phyloP scores from a whole-genome alignment of 1,284 basidiomycete species.

The Pseudozyma sp. region DNA sequence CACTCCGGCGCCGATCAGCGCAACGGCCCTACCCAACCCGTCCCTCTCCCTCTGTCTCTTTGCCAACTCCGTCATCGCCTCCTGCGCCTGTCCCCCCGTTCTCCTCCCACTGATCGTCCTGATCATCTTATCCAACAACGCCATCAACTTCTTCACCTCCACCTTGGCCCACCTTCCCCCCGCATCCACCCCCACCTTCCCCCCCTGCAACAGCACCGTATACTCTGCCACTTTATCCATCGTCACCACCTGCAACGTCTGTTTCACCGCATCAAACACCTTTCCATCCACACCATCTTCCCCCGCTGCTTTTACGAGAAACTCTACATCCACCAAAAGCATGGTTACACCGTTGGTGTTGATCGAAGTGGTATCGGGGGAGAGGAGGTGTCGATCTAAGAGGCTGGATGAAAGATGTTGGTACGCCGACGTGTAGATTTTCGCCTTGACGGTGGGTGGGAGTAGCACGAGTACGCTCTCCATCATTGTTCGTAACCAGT shows the following conservation, averaged over 20 bases:
- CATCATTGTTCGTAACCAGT: slow-evolving; percentile 95
- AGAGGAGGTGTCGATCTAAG: slow-evolving; percentile 74
- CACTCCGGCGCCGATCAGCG: background rate
- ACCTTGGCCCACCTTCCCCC: slow-evolving; percentile 14
- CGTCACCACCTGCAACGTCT: slow-evolving; percentile 83
- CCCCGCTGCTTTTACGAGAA: slow-evolving; percentile 44
- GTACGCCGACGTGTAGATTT: slow-evolving; percentile 86
- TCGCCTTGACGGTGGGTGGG: slow-evolving; percentile 81
- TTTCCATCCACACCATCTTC: slow-evolving; percentile 13
- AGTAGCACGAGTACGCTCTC: slow-evolving; percentile 87
- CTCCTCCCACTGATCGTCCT: background rate
- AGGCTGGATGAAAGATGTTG: slow-evolving; percentile 86
- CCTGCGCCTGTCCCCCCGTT: background rate
- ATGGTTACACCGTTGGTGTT: slow-evolving; percentile 24
- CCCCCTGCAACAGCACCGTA: slow-evolving; percentile 58
- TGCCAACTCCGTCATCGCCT: background rate
- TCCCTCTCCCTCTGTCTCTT: slow-evolving; percentile 23
- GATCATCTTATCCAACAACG: slow-evolving; percentile 41
- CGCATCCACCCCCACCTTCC: slow-evolving; percentile 5
- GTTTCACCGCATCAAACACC: slow-evolving; percentile 15
- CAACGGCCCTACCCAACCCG: slow-evolving; percentile 6
- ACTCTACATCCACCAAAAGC: slow-evolving; percentile 47
- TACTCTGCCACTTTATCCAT: slow-evolving; percentile 87
- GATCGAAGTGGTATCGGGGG: slow-evolving; percentile 20
- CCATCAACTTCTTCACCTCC: slow-evolving; percentile 23